phyloP scores from a whole-genome alignment of 2,329 filamentous ascomycete species.

The Hansfordia pulvinata region DNA sequence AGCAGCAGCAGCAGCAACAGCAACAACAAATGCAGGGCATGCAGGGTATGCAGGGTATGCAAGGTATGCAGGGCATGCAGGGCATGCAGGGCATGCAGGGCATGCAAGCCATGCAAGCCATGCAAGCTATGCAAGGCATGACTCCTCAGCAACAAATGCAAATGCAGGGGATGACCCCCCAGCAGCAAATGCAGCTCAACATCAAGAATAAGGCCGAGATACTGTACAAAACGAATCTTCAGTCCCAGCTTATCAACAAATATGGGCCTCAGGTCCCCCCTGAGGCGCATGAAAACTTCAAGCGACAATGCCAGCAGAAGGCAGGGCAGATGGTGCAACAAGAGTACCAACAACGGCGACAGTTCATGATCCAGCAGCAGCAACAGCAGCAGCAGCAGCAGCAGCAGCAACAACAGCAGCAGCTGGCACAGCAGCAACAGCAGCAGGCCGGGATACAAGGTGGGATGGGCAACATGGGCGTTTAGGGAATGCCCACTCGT shows the following conservation, averaged over 20 bases:
- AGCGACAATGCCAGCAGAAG: conserved; percentile 22
- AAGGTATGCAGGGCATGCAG: too few relatives aligned
- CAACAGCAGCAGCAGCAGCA: conserved; percentile 9
- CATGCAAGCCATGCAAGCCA: too few relatives aligned
- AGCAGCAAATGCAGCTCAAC: conserved; percentile 19
- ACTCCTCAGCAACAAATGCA: conserved; percentile 24
- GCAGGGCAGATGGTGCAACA: conserved; percentile 23
- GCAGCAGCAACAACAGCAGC: conserved; percentile 23
- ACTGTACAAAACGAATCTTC: too few relatives aligned
- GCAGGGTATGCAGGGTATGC: too few relatives aligned
- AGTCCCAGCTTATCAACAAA: too few relatives aligned
- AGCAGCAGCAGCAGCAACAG: conserved; percentile 12
- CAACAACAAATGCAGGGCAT: conserved; percentile 16
- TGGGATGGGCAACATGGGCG: conserved; percentile 28
- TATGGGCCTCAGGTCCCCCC: conserved; percentile 34
- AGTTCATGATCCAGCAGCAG: conserved; percentile 9
- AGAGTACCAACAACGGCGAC: conserved; percentile 3
- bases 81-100: too few relatives aligned
- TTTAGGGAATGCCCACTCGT: too few relatives aligned
- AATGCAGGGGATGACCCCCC: too few relatives aligned
- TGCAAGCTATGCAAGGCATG: too few relatives aligned
- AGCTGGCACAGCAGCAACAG: conserved; percentile 22
- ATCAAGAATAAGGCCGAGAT: conserved; percentile 19
- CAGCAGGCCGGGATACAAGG: conserved; percentile 33
- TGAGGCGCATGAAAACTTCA: conserved; percentile 30